phyloP scores from a whole-genome alignment of 2,329 filamentous ascomycete genomes.

The Monosporascus sp. region DNA sequence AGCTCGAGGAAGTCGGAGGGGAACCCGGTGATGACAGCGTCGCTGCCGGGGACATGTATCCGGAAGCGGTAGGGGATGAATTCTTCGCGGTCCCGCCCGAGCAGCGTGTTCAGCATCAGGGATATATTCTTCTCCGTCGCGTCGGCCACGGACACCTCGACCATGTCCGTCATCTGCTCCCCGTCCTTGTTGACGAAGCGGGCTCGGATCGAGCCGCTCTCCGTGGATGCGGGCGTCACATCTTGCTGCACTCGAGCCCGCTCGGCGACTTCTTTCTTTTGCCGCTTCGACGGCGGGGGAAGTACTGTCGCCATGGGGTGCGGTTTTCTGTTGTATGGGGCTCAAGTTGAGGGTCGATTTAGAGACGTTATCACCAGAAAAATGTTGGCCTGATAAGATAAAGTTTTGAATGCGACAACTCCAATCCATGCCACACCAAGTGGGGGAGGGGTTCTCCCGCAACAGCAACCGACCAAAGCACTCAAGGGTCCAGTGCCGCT shows the following conservation, averaged over 20 bases:
- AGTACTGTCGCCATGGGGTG: constrained; percentile 68
- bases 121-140: constrained; percentile 87
- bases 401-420: no score
- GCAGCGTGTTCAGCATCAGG: constrained; percentile 75
- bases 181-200: constrained; percentile 81
- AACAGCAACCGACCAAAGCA: no score
- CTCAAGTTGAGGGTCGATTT: neutral
- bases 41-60: constrained; percentile 51
- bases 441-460: no score
- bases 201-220: constrained; percentile 73
- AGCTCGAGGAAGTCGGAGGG: constrained; percentile 47
- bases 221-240: constrained; percentile 60
- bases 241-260: constrained; percentile 71
- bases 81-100: constrained; percentile 62
- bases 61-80: constrained; percentile 58
- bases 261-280: constrained; percentile 70
- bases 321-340: neutral
- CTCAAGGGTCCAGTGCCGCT: no score
- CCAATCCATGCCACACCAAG: no score
- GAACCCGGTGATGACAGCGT: constrained; percentile 51
- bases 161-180: constrained; percentile 64
- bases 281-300: constrained; percentile 84
- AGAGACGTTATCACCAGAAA: neutral
- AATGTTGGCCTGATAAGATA: neutral
- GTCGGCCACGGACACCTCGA: constrained; percentile 74